Evolutionary conservation across 768 basidiomycete genomes (phyloP), one percentile per base, ranked within the genome.

Genomic region (Mycena crocata): DNA sequence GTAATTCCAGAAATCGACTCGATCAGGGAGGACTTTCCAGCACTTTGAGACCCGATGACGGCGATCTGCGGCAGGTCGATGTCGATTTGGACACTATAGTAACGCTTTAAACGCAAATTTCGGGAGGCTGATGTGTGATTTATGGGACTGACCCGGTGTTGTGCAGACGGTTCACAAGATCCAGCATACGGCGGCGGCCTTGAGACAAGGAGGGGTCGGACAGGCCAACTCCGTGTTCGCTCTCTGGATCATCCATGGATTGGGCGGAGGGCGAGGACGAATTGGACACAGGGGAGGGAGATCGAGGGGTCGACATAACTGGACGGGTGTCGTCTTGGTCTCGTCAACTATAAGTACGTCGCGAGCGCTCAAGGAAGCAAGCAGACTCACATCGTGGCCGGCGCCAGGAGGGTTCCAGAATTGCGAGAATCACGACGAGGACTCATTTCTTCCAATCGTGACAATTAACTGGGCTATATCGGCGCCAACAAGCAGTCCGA

Each of bases 11-110:
- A 91, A 48, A 93, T 92, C 0, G 90, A 85, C 69, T 93, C 92
- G 14, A 93, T 93, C 5, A 93, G 81, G 0, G 92, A 93, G 0
- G 90, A 92, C 71, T 93, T 93, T 0, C 92, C 92, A 0, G 90
- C 90, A 46, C 88, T 90, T 68, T 93, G 92, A 2, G 83, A 85
- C 1, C 92, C 92, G 21, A 92, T 85, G 45, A 93, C 92, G 0
- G 87, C 89, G 34, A 93, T 92, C 67, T 88, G 86, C 0, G 93
- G 92, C 0, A 93, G 78, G 69, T 92, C 90, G 13, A 94, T 86
- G 57, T 93, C 90, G 17, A 85, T 80, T 66, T 92, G 87, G 0
- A 90, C 89, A 0, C 92, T 93, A n/a, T 10, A 39, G 0, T 1
- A 35, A 39, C 6, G 23, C 21, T n/a, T 1, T 10, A 46, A 14